Base-by-base conservation (phyloP, 2,329 filamentous ascomycete genomes). In the Ampelomyces quisqualis region DNA sequence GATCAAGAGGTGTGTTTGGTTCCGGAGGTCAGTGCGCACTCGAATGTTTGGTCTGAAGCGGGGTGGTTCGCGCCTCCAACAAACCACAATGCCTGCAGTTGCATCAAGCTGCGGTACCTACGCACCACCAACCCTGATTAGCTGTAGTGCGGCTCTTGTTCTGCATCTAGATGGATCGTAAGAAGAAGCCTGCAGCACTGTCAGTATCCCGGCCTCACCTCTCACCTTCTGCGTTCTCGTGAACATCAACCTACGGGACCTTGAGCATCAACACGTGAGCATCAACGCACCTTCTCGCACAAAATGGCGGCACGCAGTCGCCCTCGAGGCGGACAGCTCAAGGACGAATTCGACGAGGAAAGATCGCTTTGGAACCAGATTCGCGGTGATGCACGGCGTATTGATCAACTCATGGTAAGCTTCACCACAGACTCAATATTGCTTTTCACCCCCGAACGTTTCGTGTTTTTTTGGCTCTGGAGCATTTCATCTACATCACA, bases 321-420 rank as follows among this genome's bases (percentile, higher is more conserved):
- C 49, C 65, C 65, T 30, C 67, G 73, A 48, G 51, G 63, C 49
- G 58, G 70, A 47, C 55, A 72, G 42, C 65, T 66, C 51, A 75
- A 74, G 48, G 72, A 76, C 41, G 74, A 77, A 45, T 68, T 73
- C 30, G 73, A 76, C 39, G 74, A 77, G 55, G 74, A 77, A 56
- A 65, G 72, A 21, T 64, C 70, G 11, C 57, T 77, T 38, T 77
- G 74, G 74, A 73, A 70, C 38, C 67, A 71, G 43, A 73, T 77
- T 43, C 67, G 67, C 36, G 63, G 65, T 28, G 70, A 73, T 48
- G 72, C 69, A 5, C 70, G 68, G 34, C 65, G 71, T 31, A 69
- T 75, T 19, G 74, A 76, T 43, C 58, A 55, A 26, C 69, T 75
- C 53, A 69, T 74, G 57, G 73, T 76, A 69, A 64, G 72, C 34